These are phyloP conservation scores for Turritis glabra DNA, from an alignment of 345 rosid genomes.

Conservation along the genomic window DNA sequence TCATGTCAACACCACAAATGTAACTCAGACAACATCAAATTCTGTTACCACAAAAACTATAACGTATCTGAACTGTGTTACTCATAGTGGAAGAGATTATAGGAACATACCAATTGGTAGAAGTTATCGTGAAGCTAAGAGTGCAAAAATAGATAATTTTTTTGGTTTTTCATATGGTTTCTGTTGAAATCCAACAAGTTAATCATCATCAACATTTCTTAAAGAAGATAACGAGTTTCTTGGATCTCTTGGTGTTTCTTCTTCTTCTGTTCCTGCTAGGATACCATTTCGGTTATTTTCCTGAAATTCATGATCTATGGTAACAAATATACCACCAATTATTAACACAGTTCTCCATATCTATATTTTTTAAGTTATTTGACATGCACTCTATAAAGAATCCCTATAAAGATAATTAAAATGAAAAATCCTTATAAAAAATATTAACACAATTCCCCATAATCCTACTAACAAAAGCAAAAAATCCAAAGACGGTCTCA, in stretches of 20 bases:
- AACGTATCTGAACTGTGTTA: neutral
- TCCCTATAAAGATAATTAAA: neutral
- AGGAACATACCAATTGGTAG: neutral
- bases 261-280: too few species aligned
- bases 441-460: neutral
- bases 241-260: too few species aligned
- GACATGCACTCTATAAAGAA: neutral
- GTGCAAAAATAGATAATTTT: too few species aligned
- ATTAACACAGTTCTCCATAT: neutral
- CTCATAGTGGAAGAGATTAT: neutral
- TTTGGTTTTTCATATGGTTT: too few species aligned
- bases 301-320: too few species aligned
- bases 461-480: neutral
- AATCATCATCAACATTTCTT: too few species aligned
- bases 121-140: too few species aligned
- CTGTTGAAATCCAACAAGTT: too few species aligned
- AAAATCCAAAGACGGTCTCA: conserved; percentile 6
- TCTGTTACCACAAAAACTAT: neutral
- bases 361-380: too few species aligned
- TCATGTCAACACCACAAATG: neutral
- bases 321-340: too few species aligned
- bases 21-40: neutral
- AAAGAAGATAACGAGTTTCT: too few species aligned
- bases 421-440: neutral
- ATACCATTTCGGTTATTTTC: too few species aligned